A percentile compares a stretch with the other conserved stretches of the same genome.
Conservation (phyloP, 2,329 filamentous ascomycete species). For the Blastomyces gilchristii region DNA sequence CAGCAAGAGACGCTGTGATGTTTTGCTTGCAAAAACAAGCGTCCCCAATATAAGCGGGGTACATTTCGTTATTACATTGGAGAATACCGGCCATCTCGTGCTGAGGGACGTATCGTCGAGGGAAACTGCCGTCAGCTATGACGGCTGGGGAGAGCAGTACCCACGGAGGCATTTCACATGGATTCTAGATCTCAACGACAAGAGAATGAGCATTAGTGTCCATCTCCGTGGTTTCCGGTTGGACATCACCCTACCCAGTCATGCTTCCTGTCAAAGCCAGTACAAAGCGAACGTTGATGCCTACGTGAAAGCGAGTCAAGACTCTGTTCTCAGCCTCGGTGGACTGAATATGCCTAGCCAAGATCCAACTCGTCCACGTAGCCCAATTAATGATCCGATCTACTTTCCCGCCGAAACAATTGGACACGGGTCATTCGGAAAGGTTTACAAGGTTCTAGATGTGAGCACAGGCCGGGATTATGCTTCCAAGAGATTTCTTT, state of each 20-base stretch:
- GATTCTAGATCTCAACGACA: constrained; percentile 8
- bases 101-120: constrained; percentile 10
- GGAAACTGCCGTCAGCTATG: constrained; percentile 13
- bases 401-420: constrained; percentile 9
- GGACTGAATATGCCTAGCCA: constrained; percentile 1
- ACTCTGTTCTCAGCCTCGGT: background rate
- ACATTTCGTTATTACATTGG: constrained; percentile 13
- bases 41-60: background rate
- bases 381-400: constrained; percentile 7
- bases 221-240: constrained; percentile 8
- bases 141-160: constrained; percentile 8
- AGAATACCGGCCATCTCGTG: constrained; percentile 6
- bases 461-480: constrained; percentile 11
- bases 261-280: constrained; percentile 6
- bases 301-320: constrained; percentile 3
- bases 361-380: constrained; percentile 5
- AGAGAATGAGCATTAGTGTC: constrained; percentile 1
- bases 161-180: constrained; percentile 11
- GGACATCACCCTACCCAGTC: constrained; percentile 1
- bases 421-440: constrained; percentile 11
- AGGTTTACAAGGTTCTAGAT: constrained; percentile 10
- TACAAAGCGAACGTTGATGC: constrained; percentile 9
- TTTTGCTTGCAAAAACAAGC: background rate
- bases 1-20: constrained; percentile 6
- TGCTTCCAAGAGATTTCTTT: constrained; percentile 11